phyloP scores from a whole-genome alignment of 768 basidiomycete genomes.

The Sarcomyxa edulis region DNA sequence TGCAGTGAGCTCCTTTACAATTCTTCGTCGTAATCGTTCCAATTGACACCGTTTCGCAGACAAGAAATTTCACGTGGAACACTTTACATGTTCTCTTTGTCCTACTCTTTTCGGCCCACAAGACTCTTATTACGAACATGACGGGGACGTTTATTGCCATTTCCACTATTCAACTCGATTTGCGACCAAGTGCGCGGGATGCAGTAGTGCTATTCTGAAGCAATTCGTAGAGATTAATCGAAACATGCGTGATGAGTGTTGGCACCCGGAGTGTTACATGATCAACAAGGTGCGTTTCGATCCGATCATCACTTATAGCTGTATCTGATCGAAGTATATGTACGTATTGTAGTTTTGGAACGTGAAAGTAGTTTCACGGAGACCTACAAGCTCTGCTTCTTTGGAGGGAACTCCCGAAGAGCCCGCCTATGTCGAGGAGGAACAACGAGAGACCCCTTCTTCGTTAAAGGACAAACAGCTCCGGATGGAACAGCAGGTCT shows the following conservation, averaged over 20 bases:
- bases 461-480: slow-evolving; percentile 87
- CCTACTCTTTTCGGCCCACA: slow-evolving; percentile 94
- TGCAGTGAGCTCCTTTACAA: slow-evolving; percentile 58
- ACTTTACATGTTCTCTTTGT: slow-evolving; percentile 97
- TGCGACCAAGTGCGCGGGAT: slow-evolving; percentile 97
- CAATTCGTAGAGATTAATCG: slow-evolving; percentile 99
- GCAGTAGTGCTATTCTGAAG: slow-evolving; percentile 94
- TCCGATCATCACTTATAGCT: slow-evolving; percentile 1
- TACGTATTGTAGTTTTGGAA: slow-evolving; percentile 83
- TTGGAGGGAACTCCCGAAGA: slow-evolving; percentile 46
- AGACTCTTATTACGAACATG: slow-evolving; percentile 99
- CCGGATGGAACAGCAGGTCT: slow-evolving; percentile 95
- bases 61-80: slow-evolving; percentile 99
- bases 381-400: slow-evolving; percentile 58
- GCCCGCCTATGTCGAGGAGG: slow-evolving; percentile 68
- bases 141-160: slow-evolving; percentile 97
- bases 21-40: slow-evolving; percentile 6
- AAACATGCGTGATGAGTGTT: slow-evolving; percentile 97
- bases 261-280: slow-evolving; percentile 99
- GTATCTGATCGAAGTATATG: slow-evolving; percentile 2
- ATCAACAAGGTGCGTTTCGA: slow-evolving; percentile 87
- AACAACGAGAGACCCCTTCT: slow-evolving; percentile 67
- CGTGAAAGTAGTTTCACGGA: slow-evolving; percentile 80
- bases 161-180: slow-evolving; percentile 99
- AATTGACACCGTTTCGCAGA: slow-evolving; percentile 39